phyloP scores from a whole-genome alignment of 352 stramenopile genomes.

The Phytophthora brassicae region DNA sequence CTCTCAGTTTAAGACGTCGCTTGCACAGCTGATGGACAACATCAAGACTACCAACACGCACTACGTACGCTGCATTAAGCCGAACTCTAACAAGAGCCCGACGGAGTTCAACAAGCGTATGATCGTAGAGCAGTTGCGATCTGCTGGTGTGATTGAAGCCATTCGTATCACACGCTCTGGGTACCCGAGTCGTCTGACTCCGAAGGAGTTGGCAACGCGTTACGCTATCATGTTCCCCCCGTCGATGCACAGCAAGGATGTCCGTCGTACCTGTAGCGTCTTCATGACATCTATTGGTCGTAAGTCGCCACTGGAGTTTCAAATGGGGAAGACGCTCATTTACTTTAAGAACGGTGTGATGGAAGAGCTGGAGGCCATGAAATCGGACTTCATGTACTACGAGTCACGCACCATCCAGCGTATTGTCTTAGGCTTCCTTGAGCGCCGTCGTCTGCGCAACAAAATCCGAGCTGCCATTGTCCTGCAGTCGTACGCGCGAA shows the following conservation, averaged over 20 bases:
- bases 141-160: constrained; percentile 90
- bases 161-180: constrained; percentile 91
- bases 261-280: constrained; percentile 69
- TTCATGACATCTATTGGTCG: constrained; percentile 86
- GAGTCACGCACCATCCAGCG: constrained; percentile 88
- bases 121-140: constrained; percentile 91
- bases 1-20: constrained; percentile 83
- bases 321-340: constrained; percentile 93
- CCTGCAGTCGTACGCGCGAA: constrained; percentile 81
- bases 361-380: constrained; percentile 94
- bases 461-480: constrained; percentile 72
- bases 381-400: constrained; percentile 91
- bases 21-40: constrained; percentile 86
- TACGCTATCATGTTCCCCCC: constrained; percentile 90
- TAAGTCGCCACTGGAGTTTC: constrained; percentile 84
- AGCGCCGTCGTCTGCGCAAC: constrained; percentile 63
- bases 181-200: constrained; percentile 91
- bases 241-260: constrained; percentile 82
- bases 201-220: constrained; percentile 73
- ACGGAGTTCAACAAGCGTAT: constrained; percentile 90
- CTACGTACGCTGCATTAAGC: constrained; percentile 90
- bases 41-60: constrained; percentile 84
- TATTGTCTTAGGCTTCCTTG: constrained; percentile 78
- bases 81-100: constrained; percentile 85
- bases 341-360: constrained; percentile 96